These are phyloP conservation scores for Sarocladium brachiariae DNA, from an alignment of 2,329 filamentous ascomycete genomes.

Conservation along the genomic window DNA sequence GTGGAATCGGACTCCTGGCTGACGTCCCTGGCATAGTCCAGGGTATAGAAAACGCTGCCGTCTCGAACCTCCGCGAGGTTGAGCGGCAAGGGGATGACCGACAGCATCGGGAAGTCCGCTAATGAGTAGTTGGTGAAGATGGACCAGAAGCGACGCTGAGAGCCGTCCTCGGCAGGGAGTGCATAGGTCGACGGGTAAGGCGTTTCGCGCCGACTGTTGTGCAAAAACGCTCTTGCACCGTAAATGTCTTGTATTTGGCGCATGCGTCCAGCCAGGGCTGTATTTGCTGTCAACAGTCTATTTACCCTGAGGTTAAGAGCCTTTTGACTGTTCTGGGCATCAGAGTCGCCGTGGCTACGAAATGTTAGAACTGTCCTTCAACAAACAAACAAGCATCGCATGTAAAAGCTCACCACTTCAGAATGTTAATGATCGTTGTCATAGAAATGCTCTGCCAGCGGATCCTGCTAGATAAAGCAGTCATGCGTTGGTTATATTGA, in stretches of 20 bases:
- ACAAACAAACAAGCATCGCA: neutral
- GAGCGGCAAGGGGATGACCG: slow-evolving; percentile 26
- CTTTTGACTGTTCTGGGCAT: slow-evolving; percentile 28
- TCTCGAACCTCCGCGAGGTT: slow-evolving; percentile 23
- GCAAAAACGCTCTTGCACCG: slow-evolving; percentile 13
- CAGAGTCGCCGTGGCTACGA: slow-evolving; percentile 26
- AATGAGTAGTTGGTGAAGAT: slow-evolving; percentile 25
- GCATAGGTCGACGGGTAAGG: slow-evolving; percentile 1
- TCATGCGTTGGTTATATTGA: slow-evolving; percentile 21
- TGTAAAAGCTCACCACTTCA: slow-evolving; percentile 27
- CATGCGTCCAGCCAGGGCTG: slow-evolving; percentile 24
- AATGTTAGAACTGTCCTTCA: neutral
- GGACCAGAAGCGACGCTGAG: slow-evolving; percentile 16
- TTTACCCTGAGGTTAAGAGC: slow-evolving; percentile 27
- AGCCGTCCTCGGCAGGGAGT: neutral
- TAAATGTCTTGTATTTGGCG: slow-evolving; percentile 20
- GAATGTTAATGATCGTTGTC: slow-evolving; percentile 32
- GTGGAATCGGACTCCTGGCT: slow-evolving; percentile 19
- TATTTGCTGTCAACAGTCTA: slow-evolving; percentile 28
- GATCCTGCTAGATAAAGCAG: slow-evolving; percentile 24
- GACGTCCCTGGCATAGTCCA: slow-evolving; percentile 20
- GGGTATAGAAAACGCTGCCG: slow-evolving; percentile 25
- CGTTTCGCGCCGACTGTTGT: slow-evolving; percentile 2
- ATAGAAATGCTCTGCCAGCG: slow-evolving; percentile 32
- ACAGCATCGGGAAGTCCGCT: slow-evolving; percentile 23